These are phyloP conservation scores for Drechslerella dactyloides DNA, from an alignment of 2,329 filamentous ascomycete genomes.

Conservation along the genomic window DNA sequence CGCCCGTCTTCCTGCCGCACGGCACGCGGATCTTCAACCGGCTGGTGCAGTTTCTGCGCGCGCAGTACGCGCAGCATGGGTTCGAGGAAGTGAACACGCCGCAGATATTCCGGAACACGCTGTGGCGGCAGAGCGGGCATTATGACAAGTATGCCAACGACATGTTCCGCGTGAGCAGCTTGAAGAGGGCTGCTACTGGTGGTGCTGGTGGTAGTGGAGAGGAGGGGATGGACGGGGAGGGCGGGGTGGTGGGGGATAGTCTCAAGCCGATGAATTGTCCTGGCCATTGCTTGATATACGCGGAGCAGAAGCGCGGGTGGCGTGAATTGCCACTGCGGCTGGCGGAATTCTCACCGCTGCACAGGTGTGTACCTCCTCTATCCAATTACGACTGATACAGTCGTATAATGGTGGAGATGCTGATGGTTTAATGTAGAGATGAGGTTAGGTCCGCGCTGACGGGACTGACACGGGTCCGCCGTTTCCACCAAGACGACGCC, in stretches of 20 bases:
- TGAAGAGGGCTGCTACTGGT: conserved; percentile 60
- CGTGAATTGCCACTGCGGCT: conserved; percentile 81
- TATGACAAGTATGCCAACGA: conserved; percentile 89
- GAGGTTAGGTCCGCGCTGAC: conserved; percentile 81
- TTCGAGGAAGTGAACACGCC: conserved; percentile 89
- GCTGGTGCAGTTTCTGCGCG: conserved; percentile 78
- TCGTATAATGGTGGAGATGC: neutral
- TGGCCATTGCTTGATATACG: conserved; percentile 84
- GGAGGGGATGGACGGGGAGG: conserved; percentile 56
- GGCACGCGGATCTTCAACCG: conserved; percentile 84
- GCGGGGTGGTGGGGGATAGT: conserved; percentile 72
- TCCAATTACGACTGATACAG: neutral
- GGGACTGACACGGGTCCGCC: conserved; percentile 80
- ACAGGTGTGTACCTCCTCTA: conserved; percentile 50
- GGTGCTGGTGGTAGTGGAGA: too few species aligned
- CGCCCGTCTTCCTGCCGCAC: conserved; percentile 81
- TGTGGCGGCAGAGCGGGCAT: conserved; percentile 86
- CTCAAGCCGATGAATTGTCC: conserved; percentile 95
- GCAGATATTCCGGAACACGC: conserved; percentile 84
- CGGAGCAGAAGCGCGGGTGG: conserved; percentile 74
- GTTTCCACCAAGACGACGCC: conserved; percentile 89
- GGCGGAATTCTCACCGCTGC: conserved; percentile 70
- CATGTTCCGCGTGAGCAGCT: conserved; percentile 80
- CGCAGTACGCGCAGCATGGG: conserved; percentile 82
- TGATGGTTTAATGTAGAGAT: conserved; percentile 64